Percentiles rank a stretch among this genome's conserved stretches.
Evolutionary conservation across 1,284 basidiomycete species (phyloP).

Genomic region (Coriolopsis trogii): DNA sequence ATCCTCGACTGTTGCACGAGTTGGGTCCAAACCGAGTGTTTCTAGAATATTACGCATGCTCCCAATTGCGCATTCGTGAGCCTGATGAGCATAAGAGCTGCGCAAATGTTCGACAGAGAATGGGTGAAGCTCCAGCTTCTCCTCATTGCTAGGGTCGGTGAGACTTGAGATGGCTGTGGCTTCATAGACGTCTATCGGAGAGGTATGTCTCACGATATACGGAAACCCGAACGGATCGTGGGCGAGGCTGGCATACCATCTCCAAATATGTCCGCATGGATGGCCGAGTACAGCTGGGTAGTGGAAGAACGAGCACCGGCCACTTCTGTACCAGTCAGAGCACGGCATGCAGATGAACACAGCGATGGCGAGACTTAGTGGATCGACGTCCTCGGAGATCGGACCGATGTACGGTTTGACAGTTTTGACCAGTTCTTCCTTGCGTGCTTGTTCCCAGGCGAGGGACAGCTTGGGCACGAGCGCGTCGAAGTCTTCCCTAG

Average conservation of each 20-base stretch:
- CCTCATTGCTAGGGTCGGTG: neutral
- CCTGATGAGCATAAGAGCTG: neutral
- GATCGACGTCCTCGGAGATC: neutral
- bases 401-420: neutral
- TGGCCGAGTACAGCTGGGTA: neutral
- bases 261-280: too few species aligned
- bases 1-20: neutral
- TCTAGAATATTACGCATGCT: conserved; percentile 1
- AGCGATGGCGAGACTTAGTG: neutral
- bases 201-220: neutral
- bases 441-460: neutral
- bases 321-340: too few species aligned
- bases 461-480: neutral
- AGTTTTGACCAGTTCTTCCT: neutral
- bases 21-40: conserved; percentile 2
- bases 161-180: too few species aligned
- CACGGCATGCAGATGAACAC: neutral
- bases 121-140: neutral
- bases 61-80: neutral
- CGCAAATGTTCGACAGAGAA: neutral
- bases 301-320: neutral
- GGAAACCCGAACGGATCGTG: neutral
- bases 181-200: neutral
- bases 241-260: too few species aligned
- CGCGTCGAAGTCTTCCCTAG: neutral